phyloP scores from a whole-genome alignment of 305 asterid species.

The Solanum hybrid region DNA sequence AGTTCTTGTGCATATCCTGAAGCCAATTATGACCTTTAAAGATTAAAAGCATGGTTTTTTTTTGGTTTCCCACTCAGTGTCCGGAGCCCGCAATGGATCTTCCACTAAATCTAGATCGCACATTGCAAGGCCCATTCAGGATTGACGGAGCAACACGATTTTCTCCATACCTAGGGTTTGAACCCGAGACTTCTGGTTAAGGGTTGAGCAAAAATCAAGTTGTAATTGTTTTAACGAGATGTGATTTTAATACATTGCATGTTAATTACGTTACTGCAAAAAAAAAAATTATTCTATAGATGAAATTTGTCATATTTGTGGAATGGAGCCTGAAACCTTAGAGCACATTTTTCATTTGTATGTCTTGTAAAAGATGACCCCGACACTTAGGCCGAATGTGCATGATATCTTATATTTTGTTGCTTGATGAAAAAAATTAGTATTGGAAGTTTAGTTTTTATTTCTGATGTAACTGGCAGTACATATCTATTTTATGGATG shows the following conservation, averaged over 20 bases:
- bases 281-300: not conserved
- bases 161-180: not conserved
- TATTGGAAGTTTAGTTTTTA: not conserved
- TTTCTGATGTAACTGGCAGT: not conserved
- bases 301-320: not conserved
- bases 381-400: not conserved
- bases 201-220: not conserved
- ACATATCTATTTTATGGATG: not conserved
- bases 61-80: not conserved
- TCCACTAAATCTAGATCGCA: not conserved
- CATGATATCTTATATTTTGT: not conserved
- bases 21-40: not conserved
- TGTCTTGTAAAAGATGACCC: not conserved
- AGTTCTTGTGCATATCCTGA: not conserved
- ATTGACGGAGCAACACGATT: not conserved
- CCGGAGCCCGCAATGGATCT: not conserved
- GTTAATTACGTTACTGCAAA: not conserved
- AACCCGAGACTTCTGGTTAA: not conserved
- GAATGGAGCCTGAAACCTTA: not conserved
- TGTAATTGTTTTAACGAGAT: not conserved
- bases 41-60: not conserved
- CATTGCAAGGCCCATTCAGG: not conserved
- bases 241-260: not conserved
- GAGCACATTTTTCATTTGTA: not conserved
- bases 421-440: not conserved